Conservation (phyloP, 2,329 filamentous ascomycete genomes). For the Exophiala bonariae region DNA sequence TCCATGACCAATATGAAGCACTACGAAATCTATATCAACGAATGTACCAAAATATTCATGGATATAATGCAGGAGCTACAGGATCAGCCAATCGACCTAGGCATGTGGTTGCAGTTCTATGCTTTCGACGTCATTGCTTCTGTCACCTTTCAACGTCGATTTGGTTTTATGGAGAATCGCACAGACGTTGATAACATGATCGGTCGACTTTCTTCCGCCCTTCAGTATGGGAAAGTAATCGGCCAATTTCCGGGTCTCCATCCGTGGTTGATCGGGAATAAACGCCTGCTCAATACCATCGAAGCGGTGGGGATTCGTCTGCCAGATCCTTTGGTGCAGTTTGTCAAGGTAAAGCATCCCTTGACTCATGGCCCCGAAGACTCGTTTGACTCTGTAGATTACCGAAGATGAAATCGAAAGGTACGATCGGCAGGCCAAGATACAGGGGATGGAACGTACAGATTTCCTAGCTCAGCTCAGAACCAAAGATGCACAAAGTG, state of each 20-base stretch:
- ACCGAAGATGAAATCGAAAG: constrained; percentile 15
- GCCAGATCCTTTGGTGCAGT: constrained; percentile 10
- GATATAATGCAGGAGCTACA: constrained; percentile 10
- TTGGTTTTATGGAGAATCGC: constrained; percentile 73
- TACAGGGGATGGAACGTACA: constrained; percentile 1
- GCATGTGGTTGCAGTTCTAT: constrained; percentile 72
- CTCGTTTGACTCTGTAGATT: too few relatives aligned
- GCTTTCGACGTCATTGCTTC: constrained; percentile 68
- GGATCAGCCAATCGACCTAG: constrained; percentile 16
- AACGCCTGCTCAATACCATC: constrained; percentile 2
- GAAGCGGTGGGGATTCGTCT: neutral
- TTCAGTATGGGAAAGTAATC: constrained; percentile 14
- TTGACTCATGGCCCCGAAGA: neutral
- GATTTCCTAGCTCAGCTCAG: constrained; percentile 19
- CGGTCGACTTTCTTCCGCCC: constrained; percentile 5
- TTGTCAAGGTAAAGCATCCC: constrained; percentile 7
- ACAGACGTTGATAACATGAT: constrained; percentile 62
- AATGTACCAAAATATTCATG: constrained; percentile 16
- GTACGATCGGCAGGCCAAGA: constrained; percentile 4
- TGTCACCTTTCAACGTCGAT: constrained; percentile 56
- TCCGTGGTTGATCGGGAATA: constrained; percentile 7
- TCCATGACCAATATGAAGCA: constrained; percentile 49
- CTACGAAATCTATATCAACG: constrained; percentile 51
- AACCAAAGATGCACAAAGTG: constrained; percentile 14
- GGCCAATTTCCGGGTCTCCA: constrained; percentile 16